Conservation (phyloP, 1,284 basidiomycete genomes). For the Crucibulum parvulum region DNA sequence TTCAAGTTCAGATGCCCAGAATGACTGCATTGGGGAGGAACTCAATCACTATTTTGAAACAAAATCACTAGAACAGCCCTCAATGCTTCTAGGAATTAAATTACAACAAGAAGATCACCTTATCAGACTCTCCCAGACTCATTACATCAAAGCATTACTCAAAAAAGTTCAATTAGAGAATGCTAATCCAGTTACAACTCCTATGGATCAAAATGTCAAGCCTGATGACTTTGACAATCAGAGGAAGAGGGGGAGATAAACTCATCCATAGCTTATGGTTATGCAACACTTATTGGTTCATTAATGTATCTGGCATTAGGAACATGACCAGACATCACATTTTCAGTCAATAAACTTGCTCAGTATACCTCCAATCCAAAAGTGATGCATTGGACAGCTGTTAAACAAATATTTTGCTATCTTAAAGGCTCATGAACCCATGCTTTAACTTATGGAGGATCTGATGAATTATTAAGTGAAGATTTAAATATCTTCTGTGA, state of each 20-base stretch:
- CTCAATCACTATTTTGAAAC: conserved; percentile 17
- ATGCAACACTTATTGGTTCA: conserved; percentile 27
- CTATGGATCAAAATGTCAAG: conserved; percentile 27
- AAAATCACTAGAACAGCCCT: conserved; percentile 16
- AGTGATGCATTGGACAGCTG: conserved; percentile 29
- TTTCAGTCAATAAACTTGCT: conserved; percentile 18
- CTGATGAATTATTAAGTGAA: conserved; percentile 1
- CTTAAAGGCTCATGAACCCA: no score
- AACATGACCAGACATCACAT: conserved; percentile 39
- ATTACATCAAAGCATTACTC: conserved; percentile 20
- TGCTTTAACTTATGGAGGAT: no score
- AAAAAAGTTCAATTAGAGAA: conserved; percentile 19
- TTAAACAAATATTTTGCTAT: conserved; percentile 23
- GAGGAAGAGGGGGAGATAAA: conserved; percentile 1
- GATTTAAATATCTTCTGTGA: conserved; percentile 26
- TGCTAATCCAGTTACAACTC: conserved; percentile 27
- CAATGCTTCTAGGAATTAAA: conserved; percentile 24
- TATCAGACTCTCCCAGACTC: conserved; percentile 14
- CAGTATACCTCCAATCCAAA: conserved; percentile 31
- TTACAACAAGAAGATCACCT: conserved; percentile 7
- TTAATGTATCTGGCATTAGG: conserved; percentile 35
- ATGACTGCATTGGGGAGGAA: conserved; percentile 1
- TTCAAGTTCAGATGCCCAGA: not conserved
- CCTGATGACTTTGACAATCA: conserved; percentile 12
- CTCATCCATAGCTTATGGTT: conserved; percentile 1